Evolutionary conservation across 768 basidiomycete genomes (phyloP).

Genomic region (Macrocybe gigantea): DNA sequence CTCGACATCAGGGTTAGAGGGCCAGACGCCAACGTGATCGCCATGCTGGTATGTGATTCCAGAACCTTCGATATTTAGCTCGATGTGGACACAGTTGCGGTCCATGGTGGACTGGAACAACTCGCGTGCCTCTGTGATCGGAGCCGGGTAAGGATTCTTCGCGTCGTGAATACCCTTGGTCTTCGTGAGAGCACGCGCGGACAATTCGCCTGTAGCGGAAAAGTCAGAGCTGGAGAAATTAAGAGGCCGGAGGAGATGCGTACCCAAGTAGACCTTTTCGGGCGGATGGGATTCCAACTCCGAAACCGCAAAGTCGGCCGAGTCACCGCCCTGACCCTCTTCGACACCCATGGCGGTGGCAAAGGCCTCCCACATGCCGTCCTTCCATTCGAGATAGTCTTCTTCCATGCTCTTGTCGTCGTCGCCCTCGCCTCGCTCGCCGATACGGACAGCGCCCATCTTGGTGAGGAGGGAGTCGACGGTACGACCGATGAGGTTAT

Average conservation of each 20-base stretch:
- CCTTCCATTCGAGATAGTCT: conserved; percentile 99
- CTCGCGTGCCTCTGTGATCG: conserved; percentile 71
- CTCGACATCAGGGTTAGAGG: conserved; percentile 87
- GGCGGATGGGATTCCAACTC: conserved; percentile 69
- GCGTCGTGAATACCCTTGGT: conserved; percentile 96
- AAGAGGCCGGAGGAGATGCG: conserved; percentile 13
- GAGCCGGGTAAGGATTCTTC: conserved; percentile 94
- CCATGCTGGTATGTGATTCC: conserved; percentile 99
- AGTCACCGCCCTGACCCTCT: conserved; percentile 94
- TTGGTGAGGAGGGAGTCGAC: conserved; percentile 69
- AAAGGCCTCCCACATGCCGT: conserved; percentile 92
- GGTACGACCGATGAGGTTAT: conserved; percentile 82
- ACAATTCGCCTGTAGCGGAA: conserved; percentile 70
- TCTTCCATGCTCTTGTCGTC: conserved; percentile 99
- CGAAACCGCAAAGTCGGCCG: conserved; percentile 88
- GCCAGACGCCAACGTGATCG: conserved; percentile 98
- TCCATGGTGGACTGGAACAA: conserved; percentile 71
- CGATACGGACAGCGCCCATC: conserved; percentile 82
- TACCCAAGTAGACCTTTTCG: conserved; percentile 93
- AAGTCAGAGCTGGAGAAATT: conserved; percentile 9
- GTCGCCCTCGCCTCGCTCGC: conserved; percentile 91
- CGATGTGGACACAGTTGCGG: conserved; percentile 92
- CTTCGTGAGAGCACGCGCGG: conserved; percentile 86
- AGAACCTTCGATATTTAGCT: conserved; percentile 90
- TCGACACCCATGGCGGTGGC: conserved; percentile 81